Base-by-base conservation (phyloP, 2,329 filamentous ascomycete species). In the Penicillium sp. region DNA sequence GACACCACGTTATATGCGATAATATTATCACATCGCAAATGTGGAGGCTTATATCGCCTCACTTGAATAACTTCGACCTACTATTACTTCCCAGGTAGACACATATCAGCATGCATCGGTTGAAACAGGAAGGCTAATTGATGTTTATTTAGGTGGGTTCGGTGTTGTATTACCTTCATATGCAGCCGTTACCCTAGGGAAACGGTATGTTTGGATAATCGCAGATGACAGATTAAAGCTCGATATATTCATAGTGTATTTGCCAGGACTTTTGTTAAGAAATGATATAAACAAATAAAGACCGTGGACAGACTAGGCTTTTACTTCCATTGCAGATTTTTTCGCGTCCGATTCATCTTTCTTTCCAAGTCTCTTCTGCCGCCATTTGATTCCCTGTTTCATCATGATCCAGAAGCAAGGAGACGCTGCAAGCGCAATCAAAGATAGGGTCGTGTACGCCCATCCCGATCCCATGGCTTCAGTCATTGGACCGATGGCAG, bases 401-500 rank as follows among this genome's bases (percentile, higher is more conserved):
- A 67, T 68, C 29, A 65, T 66, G 19, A 63, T 52, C 69, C 67
- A 70, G 48, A 70, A 65, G 65, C 60, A 62, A 14, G 58, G 59
- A 44, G 61, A 63, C 4, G 57, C 55, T 33, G 54, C 59, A 47
- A 59, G 41, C 0, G 59, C 57, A 29, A 75, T 72, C 35, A 73
- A 63, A 5, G 68, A 70, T 24, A 79, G 56, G 1, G 74, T 65
- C 0, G 75, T 79, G 56, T 74, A 79, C 1, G 75, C 70, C 76
- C 75, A 78, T 0, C 76, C 76, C 35, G 68, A 66, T 0, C 76
- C 77, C 63, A 79, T 72, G 0, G 64, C 68, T 13, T 70, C 57
- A 9, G 62, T 65, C 73, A 79, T 75, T 0, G 75, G 76, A 14
- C 68, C 62, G 21, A 79, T 73, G 0, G 69, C 72, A 5, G 76